These are phyloP conservation scores for Agrocybe chaxingu DNA, from an alignment of 768 basidiomycete genomes.

Conservation along the genomic window DNA sequence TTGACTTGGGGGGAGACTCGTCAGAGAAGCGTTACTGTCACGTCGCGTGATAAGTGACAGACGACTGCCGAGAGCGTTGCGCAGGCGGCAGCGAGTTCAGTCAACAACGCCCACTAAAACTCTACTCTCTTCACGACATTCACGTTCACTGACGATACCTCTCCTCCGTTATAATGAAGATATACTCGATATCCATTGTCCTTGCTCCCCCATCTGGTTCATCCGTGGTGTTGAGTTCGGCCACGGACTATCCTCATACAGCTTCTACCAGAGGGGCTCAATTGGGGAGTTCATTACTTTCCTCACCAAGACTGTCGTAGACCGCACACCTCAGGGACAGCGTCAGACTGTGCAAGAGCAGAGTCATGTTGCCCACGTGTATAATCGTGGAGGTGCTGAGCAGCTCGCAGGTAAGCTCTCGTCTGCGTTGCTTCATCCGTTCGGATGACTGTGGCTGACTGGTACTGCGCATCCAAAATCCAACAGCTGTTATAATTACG, in stretches of 20 bases:
- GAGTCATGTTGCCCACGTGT: constrained; percentile 89
- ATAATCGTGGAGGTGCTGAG: constrained; percentile 85
- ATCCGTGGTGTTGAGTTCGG: constrained; percentile 60
- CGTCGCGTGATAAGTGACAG: too few relatives aligned
- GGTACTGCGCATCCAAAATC: constrained; percentile 2
- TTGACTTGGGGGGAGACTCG: too few relatives aligned
- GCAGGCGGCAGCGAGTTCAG: too few relatives aligned
- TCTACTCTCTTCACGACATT: neutral
- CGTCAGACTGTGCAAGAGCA: constrained; percentile 95
- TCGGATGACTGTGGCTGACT: neutral
- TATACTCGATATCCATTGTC: constrained; percentile 76
- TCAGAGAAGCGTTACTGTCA: too few relatives aligned
- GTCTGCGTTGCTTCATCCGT: neutral
- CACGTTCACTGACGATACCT: neutral
- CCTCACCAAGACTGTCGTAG: constrained; percentile 89
- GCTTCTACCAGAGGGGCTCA: constrained; percentile 88
- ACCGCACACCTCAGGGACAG: constrained; percentile 83
- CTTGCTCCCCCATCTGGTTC: constrained; percentile 63
- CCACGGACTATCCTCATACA: constrained; percentile 86
- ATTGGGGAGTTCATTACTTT: constrained; percentile 93
- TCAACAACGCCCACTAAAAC: neutral
- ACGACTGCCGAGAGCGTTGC: too few relatives aligned
- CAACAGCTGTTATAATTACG: constrained; percentile 82
- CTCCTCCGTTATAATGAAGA: constrained; percentile 59
- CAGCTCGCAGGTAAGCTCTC: constrained; percentile 68